Base-by-base conservation (phyloP, 306 rosid genomes). In the Phaseolus lunatus region DNA sequence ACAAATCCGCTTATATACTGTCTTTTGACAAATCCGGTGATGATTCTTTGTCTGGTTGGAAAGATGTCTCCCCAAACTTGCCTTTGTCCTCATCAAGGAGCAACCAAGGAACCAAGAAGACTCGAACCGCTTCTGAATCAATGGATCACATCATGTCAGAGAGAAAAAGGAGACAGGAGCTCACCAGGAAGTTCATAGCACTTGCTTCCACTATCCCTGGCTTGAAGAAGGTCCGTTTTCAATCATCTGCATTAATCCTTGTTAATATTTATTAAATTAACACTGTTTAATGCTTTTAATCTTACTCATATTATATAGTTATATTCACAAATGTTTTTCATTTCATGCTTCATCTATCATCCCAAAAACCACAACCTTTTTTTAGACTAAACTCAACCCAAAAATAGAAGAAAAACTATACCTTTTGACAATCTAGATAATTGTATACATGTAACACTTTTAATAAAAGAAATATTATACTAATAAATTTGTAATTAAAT, bases 171-270 rank as follows among this genome's bases (percentile, higher is more conserved):
- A 74, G 76, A 81, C 76, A 58, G 9, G 84, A 81, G 39, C 80
- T 81, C 64, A 67, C 76, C 2, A 76, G 57, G 27, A 75, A 37
- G 45, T 81, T 81, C 67, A 75, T 81, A 12, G 80, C 80, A 23
- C 84, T 81, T 39, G 76, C 84, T 2, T 72, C 84, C 20, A 66
- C 72, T 29, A 67, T 75, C 33, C 84, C 81, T 58, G 81, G 77
- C 64, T 49, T 75, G 67, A 81, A 75, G 65, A 81, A 75, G 77
- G 84, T 67, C 2, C 16, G 13, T 70, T 12, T n/a, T n/a, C n/a
- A n/a, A n/a, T n/a, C n/a, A n/a, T n/a, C n/a, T n/a, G n/a, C n/a
- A n/a, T n/a, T n/a, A n/a, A n/a, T n/a, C n/a, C n/a, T 35, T 64
- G n/a, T 37, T 23, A 56, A 12, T 56, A 23, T 23, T 24, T 31